Conservation (phyloP, 2,329 filamentous ascomycete species). For the Xylaria sp. region DNA sequence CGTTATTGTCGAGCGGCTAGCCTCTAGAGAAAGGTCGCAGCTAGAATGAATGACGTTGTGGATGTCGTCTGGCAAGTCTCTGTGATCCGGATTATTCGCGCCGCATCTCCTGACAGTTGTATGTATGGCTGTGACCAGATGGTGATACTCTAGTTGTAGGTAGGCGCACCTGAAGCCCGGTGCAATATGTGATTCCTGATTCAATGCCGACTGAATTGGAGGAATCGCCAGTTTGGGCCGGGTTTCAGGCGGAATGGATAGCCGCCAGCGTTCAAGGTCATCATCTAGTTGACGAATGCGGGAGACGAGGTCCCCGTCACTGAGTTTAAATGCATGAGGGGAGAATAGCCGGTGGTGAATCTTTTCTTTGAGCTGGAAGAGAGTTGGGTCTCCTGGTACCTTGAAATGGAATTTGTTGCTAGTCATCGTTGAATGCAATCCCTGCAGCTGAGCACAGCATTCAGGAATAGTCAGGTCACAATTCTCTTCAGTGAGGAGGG, state of each 20-base stretch:
- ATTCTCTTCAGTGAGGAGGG: neutral
- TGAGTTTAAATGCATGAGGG: neutral
- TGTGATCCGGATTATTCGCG: neutral
- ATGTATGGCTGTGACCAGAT: neutral
- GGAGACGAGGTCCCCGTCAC: neutral
- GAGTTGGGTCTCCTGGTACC: neutral
- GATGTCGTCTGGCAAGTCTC: neutral
- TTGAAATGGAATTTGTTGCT: neutral
- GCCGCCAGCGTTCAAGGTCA: neutral
- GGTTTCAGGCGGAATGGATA: neutral
- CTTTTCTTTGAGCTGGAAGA: neutral
- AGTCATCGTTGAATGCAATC: neutral
- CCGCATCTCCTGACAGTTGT: neutral
- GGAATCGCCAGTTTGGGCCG: neutral
- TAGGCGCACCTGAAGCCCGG: neutral
- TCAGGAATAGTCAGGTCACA: neutral
- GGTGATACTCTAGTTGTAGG: neutral
- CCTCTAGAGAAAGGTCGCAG: conserved; percentile 30
- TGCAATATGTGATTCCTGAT: neutral
- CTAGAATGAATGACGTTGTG: conserved; percentile 1
- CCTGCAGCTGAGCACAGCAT: neutral
- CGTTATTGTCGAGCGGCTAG: conserved; percentile 21
- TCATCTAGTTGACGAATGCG: neutral
- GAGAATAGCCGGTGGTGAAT: neutral
- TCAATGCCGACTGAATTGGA: neutral